These are phyloP conservation scores for Apiotrichum veenhuisii DNA, from an alignment of 1,284 basidiomycete species.

Conservation along the genomic window DNA sequence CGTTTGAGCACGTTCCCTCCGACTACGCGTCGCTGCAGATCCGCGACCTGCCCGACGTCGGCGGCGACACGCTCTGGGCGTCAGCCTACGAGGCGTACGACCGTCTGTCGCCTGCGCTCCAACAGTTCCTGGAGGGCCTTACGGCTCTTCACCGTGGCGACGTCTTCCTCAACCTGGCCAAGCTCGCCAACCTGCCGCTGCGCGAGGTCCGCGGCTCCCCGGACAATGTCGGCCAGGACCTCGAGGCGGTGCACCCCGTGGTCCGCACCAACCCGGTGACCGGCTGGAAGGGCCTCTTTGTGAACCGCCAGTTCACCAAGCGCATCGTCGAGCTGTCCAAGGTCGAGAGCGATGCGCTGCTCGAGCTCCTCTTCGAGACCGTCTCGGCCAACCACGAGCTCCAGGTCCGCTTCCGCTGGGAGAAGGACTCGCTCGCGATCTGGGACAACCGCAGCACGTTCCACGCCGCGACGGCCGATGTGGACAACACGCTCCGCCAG, in stretches of 20 bases:
- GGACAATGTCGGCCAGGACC: constrained; percentile 57
- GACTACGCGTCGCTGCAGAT: constrained; percentile 53
- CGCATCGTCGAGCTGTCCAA: constrained; percentile 59
- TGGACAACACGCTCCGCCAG: constrained; percentile 48
- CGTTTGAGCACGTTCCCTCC: constrained; percentile 63
- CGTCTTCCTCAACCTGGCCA: constrained; percentile 52
- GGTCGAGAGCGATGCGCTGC: constrained; percentile 54
- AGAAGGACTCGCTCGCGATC: constrained; percentile 41
- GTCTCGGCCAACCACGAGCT: constrained; percentile 61
- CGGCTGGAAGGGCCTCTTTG: constrained; percentile 71
- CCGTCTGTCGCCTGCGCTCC: constrained; percentile 37
- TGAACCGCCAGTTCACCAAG: constrained; percentile 61
- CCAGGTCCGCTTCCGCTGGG: constrained; percentile 57
- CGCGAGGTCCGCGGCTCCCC: constrained; percentile 54
- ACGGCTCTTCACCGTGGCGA: constrained; percentile 58
- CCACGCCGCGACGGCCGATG: constrained; percentile 52
- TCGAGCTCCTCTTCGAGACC: constrained; percentile 24
- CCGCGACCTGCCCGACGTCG: constrained; percentile 55
- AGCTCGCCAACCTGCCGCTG: not conserved
- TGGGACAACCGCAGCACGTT: constrained; percentile 20
- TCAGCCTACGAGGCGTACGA: constrained; percentile 56
- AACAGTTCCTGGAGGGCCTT: constrained; percentile 37
- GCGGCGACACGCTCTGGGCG: constrained; percentile 41
- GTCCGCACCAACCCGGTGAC: constrained; percentile 55
- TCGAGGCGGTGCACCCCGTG: constrained; percentile 62